Percentiles rank a stretch among this genome's conserved stretches.
Evolutionary conservation across 257 asterid genomes (phyloP).

Genomic region (Cruciata laevipes): DNA sequence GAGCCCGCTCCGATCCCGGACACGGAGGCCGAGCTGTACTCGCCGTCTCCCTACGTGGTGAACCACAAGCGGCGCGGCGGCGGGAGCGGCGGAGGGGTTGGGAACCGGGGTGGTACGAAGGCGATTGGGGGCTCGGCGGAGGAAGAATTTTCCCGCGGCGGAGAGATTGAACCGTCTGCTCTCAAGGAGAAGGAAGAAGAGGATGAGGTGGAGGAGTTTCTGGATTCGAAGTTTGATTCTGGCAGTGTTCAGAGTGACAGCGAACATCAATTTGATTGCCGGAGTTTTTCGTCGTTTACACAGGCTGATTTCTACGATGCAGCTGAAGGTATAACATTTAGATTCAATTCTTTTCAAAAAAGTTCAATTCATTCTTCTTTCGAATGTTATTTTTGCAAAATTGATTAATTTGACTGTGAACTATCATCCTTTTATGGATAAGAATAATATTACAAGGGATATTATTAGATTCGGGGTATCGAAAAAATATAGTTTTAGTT

Average conservation of each 20-base stretch:
- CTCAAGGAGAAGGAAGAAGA: constrained; percentile 13
- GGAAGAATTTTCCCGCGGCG: constrained; percentile 16
- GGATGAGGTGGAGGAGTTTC: constrained; percentile 28
- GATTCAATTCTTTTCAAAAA: too few relatives aligned
- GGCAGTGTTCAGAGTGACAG: constrained; percentile 31
- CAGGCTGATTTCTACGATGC: constrained; percentile 84
- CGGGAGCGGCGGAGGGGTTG: constrained; percentile 25
- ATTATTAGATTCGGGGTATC: too few relatives aligned
- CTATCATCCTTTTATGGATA: too few relatives aligned
- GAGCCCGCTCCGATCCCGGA: constrained; percentile 64
- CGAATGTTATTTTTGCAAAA: neutral
- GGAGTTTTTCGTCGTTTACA: constrained; percentile 59
- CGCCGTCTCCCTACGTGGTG: constrained; percentile 75
- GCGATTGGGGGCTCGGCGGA: neutral
- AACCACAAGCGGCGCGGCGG: constrained; percentile 71
- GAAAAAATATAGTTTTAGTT: too few relatives aligned
- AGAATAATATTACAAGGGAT: too few relatives aligned
- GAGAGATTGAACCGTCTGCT: neutral
- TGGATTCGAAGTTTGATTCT: constrained; percentile 34
- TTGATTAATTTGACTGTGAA: neutral
- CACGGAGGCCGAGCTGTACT: constrained; percentile 26
- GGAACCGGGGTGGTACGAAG: constrained; percentile 13
- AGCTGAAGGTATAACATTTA: neutral
- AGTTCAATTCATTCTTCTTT: neutral
- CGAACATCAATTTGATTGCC: constrained; percentile 37